These are phyloP conservation scores for Ustilago xerochloae DNA, from an alignment of 1,284 basidiomycete species.

Conservation along the genomic window DNA sequence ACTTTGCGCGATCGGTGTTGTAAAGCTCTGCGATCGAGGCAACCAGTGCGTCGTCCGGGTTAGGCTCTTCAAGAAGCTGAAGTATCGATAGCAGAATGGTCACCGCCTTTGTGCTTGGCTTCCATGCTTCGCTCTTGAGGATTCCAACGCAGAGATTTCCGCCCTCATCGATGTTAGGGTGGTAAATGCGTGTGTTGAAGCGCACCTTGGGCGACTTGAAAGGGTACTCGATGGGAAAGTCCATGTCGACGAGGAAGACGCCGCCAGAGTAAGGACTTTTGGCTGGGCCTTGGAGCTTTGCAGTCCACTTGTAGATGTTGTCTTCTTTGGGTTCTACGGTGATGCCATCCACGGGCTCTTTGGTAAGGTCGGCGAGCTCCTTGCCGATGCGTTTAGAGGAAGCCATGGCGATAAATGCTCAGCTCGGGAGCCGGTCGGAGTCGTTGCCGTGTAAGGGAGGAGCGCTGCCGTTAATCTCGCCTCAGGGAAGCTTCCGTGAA, in stretches of 20 bases:
- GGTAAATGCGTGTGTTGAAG: slow-evolving; percentile 65
- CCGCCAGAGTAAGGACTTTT: slow-evolving; percentile 63
- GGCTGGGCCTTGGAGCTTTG: slow-evolving; percentile 47
- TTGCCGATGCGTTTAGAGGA: slow-evolving; percentile 50
- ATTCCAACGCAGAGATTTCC: slow-evolving; percentile 66
- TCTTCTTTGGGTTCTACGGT: slow-evolving; percentile 52
- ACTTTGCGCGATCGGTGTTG: slow-evolving; percentile 57
- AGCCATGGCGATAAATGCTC: slow-evolving; percentile 19
- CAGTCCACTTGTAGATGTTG: slow-evolving; percentile 63
- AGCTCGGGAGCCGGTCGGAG: neutral
- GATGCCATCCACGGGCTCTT: slow-evolving; percentile 54
- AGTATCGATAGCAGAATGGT: slow-evolving; percentile 62
- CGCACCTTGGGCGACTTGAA: slow-evolving; percentile 67
- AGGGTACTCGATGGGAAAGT: slow-evolving; percentile 68
- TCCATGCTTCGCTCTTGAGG: slow-evolving; percentile 68
- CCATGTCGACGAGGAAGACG: slow-evolving; percentile 62
- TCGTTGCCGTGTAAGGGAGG: neutral
- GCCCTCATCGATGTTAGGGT: slow-evolving; percentile 67
- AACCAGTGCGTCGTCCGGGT: slow-evolving; percentile 65
- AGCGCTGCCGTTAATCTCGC: neutral
- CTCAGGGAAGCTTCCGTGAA: neutral
- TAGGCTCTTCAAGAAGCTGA: slow-evolving; percentile 63
- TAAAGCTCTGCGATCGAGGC: slow-evolving; percentile 65
- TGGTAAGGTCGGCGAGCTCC: slow-evolving; percentile 58
- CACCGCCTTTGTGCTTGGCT: slow-evolving; percentile 66